Conservation (phyloP, 495 filamentous ascomycete species). For the Trichoderma virens region DNA sequence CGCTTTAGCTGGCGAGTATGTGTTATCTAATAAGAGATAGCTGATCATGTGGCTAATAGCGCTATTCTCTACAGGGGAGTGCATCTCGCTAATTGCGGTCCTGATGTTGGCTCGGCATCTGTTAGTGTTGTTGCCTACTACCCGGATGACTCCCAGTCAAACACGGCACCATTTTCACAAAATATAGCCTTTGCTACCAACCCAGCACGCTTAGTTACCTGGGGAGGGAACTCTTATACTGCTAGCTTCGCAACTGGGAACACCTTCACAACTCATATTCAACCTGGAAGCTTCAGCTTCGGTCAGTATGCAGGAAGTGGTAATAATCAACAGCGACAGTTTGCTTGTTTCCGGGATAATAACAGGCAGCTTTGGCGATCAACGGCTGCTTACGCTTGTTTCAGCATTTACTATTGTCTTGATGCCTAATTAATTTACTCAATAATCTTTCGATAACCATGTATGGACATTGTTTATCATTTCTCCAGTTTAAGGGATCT, state of each 20-base stretch:
- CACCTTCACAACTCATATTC: background rate
- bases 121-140: background rate
- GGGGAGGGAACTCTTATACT: background rate
- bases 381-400: background rate
- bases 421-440: background rate
- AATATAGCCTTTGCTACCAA: background rate
- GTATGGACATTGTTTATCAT: no score
- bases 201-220: background rate
- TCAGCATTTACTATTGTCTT: background rate
- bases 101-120: background rate
- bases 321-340: background rate
- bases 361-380: background rate
- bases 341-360: background rate
- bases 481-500: no score
- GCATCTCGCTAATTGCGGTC: background rate
- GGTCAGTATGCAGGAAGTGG: background rate
- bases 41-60: background rate
- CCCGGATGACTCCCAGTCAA: background rate
- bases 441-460: background rate
- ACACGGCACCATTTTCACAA: background rate
- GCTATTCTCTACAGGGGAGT: background rate
- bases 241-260: background rate
- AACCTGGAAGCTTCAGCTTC: background rate
- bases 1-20: background rate
- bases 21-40: background rate